Percentiles rank a stretch among this genome's conserved stretches.
Evolutionary conservation across 1,284 basidiomycete genomes (phyloP).

Genomic region (Cutaneotrichosporon cyanovorans): DNA sequence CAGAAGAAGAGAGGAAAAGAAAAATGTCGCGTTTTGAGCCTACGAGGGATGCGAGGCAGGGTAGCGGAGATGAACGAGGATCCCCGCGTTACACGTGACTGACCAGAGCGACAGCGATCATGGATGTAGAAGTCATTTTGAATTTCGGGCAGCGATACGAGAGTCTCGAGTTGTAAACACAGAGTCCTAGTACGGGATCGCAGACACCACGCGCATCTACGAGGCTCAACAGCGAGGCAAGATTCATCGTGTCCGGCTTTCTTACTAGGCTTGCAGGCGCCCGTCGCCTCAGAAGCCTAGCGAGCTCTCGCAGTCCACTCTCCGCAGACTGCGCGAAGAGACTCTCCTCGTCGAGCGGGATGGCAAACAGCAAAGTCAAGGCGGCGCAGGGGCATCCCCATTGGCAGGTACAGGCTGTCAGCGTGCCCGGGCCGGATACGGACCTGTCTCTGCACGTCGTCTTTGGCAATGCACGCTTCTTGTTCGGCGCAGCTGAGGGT

Average conservation of each 20-base stretch:
- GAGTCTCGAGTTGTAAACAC: no score
- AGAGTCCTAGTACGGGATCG: no score
- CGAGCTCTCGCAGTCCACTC: not conserved
- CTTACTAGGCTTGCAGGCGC: not conserved
- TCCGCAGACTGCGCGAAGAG: not conserved
- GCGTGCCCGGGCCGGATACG: constrained; percentile 59
- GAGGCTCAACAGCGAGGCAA: no score
- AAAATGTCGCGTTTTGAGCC: not conserved
- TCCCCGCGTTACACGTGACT: no score
- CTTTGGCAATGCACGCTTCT: constrained; percentile 69
- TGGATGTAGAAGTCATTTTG: no score
- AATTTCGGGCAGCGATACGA: no score
- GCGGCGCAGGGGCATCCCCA: not conserved
- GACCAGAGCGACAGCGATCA: no score
- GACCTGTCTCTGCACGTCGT: constrained; percentile 66
- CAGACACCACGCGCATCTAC: no score
- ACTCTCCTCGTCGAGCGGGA: not conserved
- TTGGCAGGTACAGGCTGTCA: constrained; percentile 44
- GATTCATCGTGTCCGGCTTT: not conserved
- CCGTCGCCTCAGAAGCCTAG: not conserved
- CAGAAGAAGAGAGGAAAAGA: constrained; percentile 10
- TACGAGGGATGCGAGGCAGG: not conserved
- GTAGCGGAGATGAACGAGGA: not conserved
- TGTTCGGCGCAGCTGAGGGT: constrained; percentile 81
- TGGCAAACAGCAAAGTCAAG: not conserved